A percentile compares a stretch with the other conserved stretches of the same genome.
Conservation (phyloP, 2,329 filamentous ascomycete species). For the Coleophoma crateriformis region DNA sequence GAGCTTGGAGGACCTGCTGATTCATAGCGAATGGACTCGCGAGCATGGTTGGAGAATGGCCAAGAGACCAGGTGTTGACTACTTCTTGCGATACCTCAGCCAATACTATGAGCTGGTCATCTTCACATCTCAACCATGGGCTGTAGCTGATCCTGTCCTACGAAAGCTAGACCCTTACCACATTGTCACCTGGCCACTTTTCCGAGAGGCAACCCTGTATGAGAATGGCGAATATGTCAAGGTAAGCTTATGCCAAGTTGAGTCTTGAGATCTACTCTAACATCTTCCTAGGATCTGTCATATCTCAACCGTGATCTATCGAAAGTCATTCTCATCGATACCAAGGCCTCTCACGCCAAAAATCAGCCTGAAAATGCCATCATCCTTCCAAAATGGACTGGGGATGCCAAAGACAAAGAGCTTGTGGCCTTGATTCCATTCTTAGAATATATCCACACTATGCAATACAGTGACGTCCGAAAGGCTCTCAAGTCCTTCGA, state of each 20-base stretch:
- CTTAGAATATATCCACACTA: conserved; percentile 93
- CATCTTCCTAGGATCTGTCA: conserved; percentile 68
- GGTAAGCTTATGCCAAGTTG: conserved; percentile 42
- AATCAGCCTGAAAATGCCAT: conserved; percentile 97
- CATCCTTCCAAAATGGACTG: conserved; percentile 83
- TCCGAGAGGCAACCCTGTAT: conserved; percentile 94
- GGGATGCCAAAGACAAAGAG: conserved; percentile 75
- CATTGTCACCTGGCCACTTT: conserved; percentile 92
- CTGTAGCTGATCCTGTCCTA: conserved; percentile 79
- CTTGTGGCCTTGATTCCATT: conserved; percentile 90
- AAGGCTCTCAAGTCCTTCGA: conserved; percentile 83
- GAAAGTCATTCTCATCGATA: conserved; percentile 94
- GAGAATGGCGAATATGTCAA: conserved; percentile 96
- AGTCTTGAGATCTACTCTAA: conserved; percentile 15
- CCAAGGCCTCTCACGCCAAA: conserved; percentile 73
- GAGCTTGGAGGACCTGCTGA: conserved; percentile 86
- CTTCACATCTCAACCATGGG: conserved; percentile 84
- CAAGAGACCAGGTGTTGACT: conserved; percentile 92
- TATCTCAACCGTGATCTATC: conserved; percentile 94
- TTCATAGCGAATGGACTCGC: conserved; percentile 91
- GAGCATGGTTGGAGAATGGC: conserved; percentile 94
- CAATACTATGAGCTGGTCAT: conserved; percentile 98
- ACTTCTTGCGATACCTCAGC: conserved; percentile 93
- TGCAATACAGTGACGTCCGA: conserved; percentile 85
- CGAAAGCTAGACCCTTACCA: conserved; percentile 93